phyloP scores from a whole-genome alignment of 2,329 filamentous ascomycete species.

The Phyllosticta capitalensis region DNA sequence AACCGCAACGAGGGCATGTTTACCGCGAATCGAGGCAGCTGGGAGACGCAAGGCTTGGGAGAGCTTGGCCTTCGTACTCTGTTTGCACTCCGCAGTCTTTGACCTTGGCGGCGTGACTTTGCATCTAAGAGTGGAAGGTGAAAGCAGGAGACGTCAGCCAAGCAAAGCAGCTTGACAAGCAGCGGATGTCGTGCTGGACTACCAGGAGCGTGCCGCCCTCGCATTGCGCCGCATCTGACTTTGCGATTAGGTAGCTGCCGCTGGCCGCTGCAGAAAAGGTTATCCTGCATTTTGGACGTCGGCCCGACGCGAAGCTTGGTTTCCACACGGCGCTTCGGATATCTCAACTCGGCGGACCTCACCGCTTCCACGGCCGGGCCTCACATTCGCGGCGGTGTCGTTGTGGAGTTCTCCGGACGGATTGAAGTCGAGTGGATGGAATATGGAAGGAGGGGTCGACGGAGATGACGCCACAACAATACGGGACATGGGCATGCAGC shows the following conservation, averaged over 20 bases:
- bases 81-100: neutral
- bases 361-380: neutral
- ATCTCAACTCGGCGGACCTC: neutral
- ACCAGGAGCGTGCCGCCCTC: neutral
- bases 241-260: neutral
- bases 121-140: neutral
- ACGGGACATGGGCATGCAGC: neutral
- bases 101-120: neutral
- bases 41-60: neutral
- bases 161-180: neutral
- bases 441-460: neutral
- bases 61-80: neutral
- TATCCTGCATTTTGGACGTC: neutral
- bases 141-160: neutral
- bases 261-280: neutral
- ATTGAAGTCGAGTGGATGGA: neutral
- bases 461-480: neutral
- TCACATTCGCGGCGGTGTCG: neutral
- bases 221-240: neutral
- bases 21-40: neutral
- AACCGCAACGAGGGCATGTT: neutral
- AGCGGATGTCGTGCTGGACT: neutral
- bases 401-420: neutral
- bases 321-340: neutral
- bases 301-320: neutral